phyloP scores from a whole-genome alignment of 1,139 yeast species.

The Diutina catenulata region DNA sequence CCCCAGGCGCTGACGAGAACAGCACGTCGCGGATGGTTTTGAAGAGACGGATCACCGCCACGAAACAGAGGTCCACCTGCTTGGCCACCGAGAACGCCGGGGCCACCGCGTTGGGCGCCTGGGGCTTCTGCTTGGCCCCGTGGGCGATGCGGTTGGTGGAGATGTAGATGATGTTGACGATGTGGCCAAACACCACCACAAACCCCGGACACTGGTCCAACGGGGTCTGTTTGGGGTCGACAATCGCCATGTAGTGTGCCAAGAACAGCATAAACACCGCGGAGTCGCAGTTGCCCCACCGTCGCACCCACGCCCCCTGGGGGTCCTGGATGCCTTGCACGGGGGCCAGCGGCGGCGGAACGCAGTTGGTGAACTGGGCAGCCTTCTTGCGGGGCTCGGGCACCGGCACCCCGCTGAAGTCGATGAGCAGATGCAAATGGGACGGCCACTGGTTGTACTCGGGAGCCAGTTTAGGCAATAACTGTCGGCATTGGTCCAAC shows the following conservation, averaged over 20 bases:
- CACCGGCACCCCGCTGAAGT: constrained; percentile 19
- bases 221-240: constrained; percentile 14
- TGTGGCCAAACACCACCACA: constrained; percentile 24
- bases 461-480: neutral
- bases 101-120: constrained; percentile 3
- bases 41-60: constrained; percentile 29
- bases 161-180: constrained; percentile 24
- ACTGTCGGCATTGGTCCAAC: constrained; percentile 3
- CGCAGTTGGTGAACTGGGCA: constrained; percentile 15
- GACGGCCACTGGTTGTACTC: constrained; percentile 14
- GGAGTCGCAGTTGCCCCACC: constrained; percentile 44
- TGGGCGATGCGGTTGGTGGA: constrained; percentile 20
- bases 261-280: constrained; percentile 61
- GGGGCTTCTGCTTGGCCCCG: neutral
- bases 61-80: constrained; percentile 21
- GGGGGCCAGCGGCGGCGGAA: constrained; percentile 42
- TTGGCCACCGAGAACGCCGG: constrained; percentile 3
- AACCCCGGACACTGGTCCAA: constrained; percentile 21
- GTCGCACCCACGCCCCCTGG: constrained; percentile 56
- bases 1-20: constrained; percentile 12
- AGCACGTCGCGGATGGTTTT: constrained; percentile 34
- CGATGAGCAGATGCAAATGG: constrained; percentile 24
- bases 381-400: neutral
- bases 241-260: constrained; percentile 48
- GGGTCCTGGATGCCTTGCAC: constrained; percentile 48